Evolutionary conservation across 176 grass and related monocot species (phyloP).

Genomic region (Triticum urartu): DNA sequence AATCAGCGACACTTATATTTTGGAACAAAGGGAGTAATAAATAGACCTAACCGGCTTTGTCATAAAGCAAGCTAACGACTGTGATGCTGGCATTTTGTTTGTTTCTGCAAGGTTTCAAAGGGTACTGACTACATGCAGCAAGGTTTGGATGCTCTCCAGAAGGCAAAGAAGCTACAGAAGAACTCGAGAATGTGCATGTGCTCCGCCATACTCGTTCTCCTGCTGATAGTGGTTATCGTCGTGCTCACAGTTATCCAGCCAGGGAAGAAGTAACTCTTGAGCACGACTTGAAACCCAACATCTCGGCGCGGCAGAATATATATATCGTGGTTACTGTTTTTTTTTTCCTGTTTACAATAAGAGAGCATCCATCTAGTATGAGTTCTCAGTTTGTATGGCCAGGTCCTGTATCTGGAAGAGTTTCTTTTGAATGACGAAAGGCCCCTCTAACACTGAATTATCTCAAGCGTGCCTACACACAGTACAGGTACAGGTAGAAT

Average conservation of each 20-base stretch:
- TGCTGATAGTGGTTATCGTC: slow-evolving; percentile 65
- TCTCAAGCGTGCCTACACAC: too few relatives aligned
- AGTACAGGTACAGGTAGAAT: too few relatives aligned
- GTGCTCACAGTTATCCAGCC: slow-evolving; percentile 58
- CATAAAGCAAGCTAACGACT: slow-evolving; percentile 16
- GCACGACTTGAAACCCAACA: too few relatives aligned
- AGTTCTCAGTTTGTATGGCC: too few relatives aligned
- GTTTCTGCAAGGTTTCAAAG: slow-evolving; percentile 61
- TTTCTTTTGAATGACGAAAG: too few relatives aligned
- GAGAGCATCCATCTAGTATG: too few relatives aligned
- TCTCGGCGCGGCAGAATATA: too few relatives aligned
- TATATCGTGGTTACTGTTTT: too few relatives aligned
- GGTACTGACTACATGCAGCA: slow-evolving; percentile 78
- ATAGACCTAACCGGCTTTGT: background rate
- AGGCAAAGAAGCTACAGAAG: slow-evolving; percentile 81
- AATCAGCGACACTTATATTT: too few relatives aligned
- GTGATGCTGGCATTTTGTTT: background rate
- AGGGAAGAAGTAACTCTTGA: slow-evolving; percentile 40
- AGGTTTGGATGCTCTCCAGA: slow-evolving; percentile 75
- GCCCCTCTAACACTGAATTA: too few relatives aligned
- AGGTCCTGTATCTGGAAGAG: too few relatives aligned
- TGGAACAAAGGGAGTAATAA: background rate
- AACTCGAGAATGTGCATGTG: slow-evolving; percentile 97
- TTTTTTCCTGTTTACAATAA: too few relatives aligned
- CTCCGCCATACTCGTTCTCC: slow-evolving; percentile 80